These are phyloP conservation scores for Apostasia shenzhenica DNA, from an alignment of 106 monocot species.

Conservation along the genomic window DNA sequence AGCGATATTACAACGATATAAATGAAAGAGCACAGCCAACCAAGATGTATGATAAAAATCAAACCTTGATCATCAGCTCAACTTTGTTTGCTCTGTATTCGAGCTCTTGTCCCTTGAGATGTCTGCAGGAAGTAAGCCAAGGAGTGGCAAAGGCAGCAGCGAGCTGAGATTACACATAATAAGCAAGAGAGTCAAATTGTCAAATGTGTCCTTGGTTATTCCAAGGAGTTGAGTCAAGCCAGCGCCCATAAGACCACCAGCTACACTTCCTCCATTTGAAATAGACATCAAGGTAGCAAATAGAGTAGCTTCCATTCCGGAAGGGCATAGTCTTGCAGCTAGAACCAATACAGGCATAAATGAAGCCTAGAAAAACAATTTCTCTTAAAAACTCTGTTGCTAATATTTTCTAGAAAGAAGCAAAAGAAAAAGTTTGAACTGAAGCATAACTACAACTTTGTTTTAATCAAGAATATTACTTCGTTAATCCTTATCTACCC, in stretches of 20 bases:
- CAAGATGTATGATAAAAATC: no score
- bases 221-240: constrained; percentile 74
- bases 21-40: no score
- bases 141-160: constrained; percentile 78
- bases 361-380: constrained; percentile 56
- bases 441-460: no score
- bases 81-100: constrained; percentile 27
- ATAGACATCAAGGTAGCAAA: constrained; percentile 98
- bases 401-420: no score
- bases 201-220: constrained; percentile 77
- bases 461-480: no score
- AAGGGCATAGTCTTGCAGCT: constrained; percentile 85
- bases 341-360: constrained; percentile 98
- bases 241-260: constrained; percentile 86
- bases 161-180: constrained; percentile 89
- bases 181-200: constrained; percentile 61
- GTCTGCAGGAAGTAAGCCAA: constrained; percentile 70
- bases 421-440: not conserved
- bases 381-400: not conserved
- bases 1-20: no score
- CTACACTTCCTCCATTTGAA: constrained; percentile 83
- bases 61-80: constrained; percentile 14
- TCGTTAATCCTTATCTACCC: no score
- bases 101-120: constrained; percentile 20
- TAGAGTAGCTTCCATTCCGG: constrained; percentile 91